Evolutionary conservation across 257 asterid genomes (phyloP).

Genomic region (Lithospermum erythrorhizon): DNA sequence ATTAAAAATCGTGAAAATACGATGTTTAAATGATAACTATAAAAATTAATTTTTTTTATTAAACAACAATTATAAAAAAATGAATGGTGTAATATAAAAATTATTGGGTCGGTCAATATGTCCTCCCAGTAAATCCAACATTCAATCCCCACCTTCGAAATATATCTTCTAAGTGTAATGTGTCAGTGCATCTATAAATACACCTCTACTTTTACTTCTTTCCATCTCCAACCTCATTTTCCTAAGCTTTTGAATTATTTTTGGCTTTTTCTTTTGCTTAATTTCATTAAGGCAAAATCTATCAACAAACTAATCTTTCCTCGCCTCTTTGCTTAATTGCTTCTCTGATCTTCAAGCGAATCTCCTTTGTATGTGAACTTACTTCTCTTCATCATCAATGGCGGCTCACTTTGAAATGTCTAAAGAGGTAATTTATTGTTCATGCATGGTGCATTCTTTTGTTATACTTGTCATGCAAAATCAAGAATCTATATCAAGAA

Average conservation of each 20-base stretch:
- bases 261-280: not conserved
- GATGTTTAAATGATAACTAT: too few species aligned
- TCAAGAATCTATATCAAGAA: not conserved
- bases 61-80: too few species aligned
- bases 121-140: too few species aligned
- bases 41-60: too few species aligned
- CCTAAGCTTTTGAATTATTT: too few species aligned
- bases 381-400: not conserved
- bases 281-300: not conserved
- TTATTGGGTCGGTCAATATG: too few species aligned
- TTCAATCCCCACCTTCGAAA: not conserved
- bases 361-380: too few species aligned
- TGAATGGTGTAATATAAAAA: too few species aligned
- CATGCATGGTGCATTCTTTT: not conserved
- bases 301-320: not conserved
- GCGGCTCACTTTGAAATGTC: constrained; percentile 3
- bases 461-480: not conserved
- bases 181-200: not conserved
- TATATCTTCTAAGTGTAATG: too few species aligned
- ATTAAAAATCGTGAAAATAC: too few species aligned
- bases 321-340: too few species aligned
- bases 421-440: not conserved
- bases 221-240: not conserved
- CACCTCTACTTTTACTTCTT: not conserved
- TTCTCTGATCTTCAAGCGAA: too few species aligned